A percentile compares a stretch with the other conserved stretches of the same genome.
phyloP scores from a whole-genome alignment of 176 grass and related monocot species.

The Zoysia pacifica region DNA sequence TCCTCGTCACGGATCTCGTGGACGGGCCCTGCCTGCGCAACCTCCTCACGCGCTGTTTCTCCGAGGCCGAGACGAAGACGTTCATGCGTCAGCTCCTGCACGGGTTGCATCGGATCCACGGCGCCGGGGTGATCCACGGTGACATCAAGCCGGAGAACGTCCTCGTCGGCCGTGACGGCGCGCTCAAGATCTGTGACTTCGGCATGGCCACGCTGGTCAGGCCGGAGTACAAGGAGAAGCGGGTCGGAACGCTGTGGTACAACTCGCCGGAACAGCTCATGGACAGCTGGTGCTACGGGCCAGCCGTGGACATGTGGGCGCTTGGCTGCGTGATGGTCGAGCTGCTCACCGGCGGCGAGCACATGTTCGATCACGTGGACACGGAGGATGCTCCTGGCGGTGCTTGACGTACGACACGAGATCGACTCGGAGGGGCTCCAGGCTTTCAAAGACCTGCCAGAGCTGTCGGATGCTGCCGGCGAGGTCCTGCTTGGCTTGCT shows the following conservation, averaged over 20 bases:
- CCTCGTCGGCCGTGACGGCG: background rate
- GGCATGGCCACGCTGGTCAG: background rate
- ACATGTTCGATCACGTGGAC: slow-evolving; percentile 26
- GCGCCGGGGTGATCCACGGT: no score
- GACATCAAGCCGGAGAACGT: no score
- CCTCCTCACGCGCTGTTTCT: background rate
- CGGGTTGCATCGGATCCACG: background rate
- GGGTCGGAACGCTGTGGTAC: background rate
- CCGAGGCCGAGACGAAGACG: background rate
- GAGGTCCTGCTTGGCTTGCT: slow-evolving; percentile 46
- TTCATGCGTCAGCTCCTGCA: background rate
- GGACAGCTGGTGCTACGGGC: background rate
- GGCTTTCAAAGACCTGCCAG: background rate
- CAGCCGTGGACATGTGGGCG: slow-evolving; percentile 10
- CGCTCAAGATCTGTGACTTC: slow-evolving; percentile 30
- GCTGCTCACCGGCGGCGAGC: slow-evolving; percentile 1
- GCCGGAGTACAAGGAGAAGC: background rate
- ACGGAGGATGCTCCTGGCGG: slow-evolving; percentile 22
- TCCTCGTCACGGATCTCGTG: background rate
- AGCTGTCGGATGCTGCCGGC: background rate
- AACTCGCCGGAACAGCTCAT: slow-evolving; percentile 10
- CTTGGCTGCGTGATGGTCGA: slow-evolving; percentile 10
- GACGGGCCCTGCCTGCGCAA: background rate
- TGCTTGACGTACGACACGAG: background rate
- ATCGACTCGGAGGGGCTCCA: background rate